phyloP scores from a whole-genome alignment of 2,329 filamentous ascomycete species.

The Colletotrichum orchidophilum region DNA sequence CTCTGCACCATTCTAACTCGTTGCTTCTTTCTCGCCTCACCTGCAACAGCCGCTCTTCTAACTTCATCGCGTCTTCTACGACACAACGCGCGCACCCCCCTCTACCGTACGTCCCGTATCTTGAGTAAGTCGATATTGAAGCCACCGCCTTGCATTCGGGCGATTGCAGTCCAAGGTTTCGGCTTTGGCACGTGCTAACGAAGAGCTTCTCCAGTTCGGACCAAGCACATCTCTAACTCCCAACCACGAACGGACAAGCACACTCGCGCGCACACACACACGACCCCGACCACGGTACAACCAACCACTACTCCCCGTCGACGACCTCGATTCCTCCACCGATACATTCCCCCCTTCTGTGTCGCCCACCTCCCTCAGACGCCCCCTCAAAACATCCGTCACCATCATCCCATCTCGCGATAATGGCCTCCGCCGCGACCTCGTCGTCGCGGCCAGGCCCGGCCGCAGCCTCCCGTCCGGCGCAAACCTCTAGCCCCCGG shows the following conservation, averaged over 20 bases:
- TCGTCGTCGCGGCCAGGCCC: conserved; percentile 32
- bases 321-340: not conserved
- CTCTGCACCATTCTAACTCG: not conserved
- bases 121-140: not conserved
- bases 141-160: not conserved
- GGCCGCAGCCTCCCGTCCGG: conserved; percentile 3
- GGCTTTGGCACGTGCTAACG: conserved; percentile 27
- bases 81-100: not conserved
- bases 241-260: not conserved
- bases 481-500: conserved; percentile 17
- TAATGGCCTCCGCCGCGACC: conserved; percentile 30
- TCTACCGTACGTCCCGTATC: not conserved
- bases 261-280: not conserved
- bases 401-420: not conserved
- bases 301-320: not conserved
- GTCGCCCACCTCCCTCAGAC: not conserved
- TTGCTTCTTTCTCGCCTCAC: not conserved
- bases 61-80: not conserved
- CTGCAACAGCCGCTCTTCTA: not conserved
- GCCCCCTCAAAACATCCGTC: not conserved
- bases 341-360: not conserved
- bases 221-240: not conserved
- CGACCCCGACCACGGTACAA: not conserved
- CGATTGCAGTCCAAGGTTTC: not conserved
- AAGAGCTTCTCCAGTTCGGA: conserved; percentile 21